Evolutionary conservation across 176 grass and related monocot genomes (phyloP), one percentile per base, ranked within the genome.

Genomic region (Phoenix dactylifera): DNA sequence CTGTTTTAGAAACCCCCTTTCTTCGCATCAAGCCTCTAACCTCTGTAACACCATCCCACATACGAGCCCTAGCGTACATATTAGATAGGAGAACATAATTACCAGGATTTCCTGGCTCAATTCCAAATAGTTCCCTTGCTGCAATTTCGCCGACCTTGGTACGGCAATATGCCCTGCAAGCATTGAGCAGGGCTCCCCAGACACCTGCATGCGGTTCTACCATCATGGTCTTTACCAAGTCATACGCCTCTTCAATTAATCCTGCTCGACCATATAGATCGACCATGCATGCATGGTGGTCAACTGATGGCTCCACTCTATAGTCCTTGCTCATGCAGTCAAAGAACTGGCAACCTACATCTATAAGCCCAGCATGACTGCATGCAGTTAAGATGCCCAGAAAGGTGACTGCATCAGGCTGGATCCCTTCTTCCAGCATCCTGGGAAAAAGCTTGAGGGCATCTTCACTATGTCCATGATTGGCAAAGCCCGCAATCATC

Each of bases 101-200:
- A 49, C 83, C 76, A 66, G 83, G 73, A 83, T 92, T 80, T 28
- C 17, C 17, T 0, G 83, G 70, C 52, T 92, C 88, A 62, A 83
- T 83, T 26, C 9, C 63, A 44, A 80, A 20, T 26, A 86, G 79
- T 32, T 92, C 73, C 44, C 49, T 76, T 4, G 69, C 79, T 7
- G 79, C 79, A 4, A 80, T 70, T 69, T 63, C 66, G 22, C 79
- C 76, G 1, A 80, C 35, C 55, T 75, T 58, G 51, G 72, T 15
- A 48, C 80, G 19, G 57, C 79, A 62, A 77, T 86, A 72, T 30
- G 76, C 80, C 53, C 68, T 74, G 63, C 79, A 92, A 14, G 88
- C 83, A 71, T 83, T 83, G 17, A 92, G 69, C 73, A 92, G 86
- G 58, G 79, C 76, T 62, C 88, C 83, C 88, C 83, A 92, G 4